Evolutionary conservation across 129 eudicot species (phyloP).

Genomic region (Helianthus tuberosus): DNA sequence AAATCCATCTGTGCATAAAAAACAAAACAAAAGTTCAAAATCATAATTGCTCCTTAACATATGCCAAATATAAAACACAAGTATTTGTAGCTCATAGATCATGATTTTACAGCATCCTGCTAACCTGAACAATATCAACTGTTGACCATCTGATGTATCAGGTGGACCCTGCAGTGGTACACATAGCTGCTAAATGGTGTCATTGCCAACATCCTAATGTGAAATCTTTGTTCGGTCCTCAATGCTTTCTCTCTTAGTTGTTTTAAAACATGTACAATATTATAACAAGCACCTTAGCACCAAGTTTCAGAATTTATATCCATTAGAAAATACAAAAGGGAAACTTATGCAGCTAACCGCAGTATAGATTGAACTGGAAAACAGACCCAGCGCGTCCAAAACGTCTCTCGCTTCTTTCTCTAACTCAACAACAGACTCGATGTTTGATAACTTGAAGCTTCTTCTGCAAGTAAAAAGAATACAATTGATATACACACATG

Average conservation of each 20-base stretch:
- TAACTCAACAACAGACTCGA: constrained; percentile 52
- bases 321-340: not conserved
- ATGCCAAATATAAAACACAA: constrained; percentile 27
- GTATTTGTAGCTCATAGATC: constrained; percentile 24
- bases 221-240: constrained; percentile 27
- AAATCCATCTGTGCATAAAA: not conserved
- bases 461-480: constrained; percentile 33
- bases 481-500: too few relatives aligned
- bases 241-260: constrained; percentile 51
- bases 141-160: constrained; percentile 16
- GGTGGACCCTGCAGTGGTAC: constrained; percentile 39
- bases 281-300: not conserved
- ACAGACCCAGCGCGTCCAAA: constrained; percentile 70
- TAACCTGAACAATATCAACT: constrained; percentile 20
- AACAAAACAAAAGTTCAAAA: constrained; percentile 13
- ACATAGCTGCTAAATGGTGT: constrained; percentile 82
- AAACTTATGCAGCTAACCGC: constrained; percentile 48
- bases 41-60: constrained; percentile 12
- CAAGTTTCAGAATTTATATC: not conserved
- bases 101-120: constrained; percentile 28
- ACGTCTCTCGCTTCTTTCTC: constrained; percentile 56
- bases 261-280: constrained; percentile 52
- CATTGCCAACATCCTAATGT: constrained; percentile 59
- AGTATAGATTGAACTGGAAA: constrained; percentile 48
- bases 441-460: constrained; percentile 49